Conservation (phyloP, 345 rosid genomes). For the Camelina hispida region DNA sequence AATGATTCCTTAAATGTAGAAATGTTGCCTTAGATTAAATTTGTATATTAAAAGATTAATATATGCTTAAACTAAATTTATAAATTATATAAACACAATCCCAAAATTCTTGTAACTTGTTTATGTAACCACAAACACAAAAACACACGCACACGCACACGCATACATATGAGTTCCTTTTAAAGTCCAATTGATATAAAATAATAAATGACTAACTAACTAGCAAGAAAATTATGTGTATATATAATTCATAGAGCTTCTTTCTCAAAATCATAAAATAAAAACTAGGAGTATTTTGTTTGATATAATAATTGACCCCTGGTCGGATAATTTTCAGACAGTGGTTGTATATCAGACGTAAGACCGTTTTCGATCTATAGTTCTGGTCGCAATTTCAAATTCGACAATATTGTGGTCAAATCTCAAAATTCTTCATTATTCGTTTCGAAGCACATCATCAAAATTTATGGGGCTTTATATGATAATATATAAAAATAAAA, state of each 20-base stretch:
- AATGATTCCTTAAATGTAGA: constrained; percentile 43
- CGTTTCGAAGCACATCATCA: constrained; percentile 19
- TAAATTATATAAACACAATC: constrained; percentile 38
- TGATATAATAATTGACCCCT: constrained; percentile 29
- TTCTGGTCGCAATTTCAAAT: constrained; percentile 23
- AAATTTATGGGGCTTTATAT: not conserved
- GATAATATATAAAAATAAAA: constrained; percentile 21
- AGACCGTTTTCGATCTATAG: constrained; percentile 35
- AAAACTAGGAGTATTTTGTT: not conserved
- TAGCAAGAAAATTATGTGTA: constrained; percentile 7
- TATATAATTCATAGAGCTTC: not conserved
- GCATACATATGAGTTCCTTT: constrained; percentile 34
- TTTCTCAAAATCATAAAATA: not conserved
- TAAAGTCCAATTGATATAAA: constrained; percentile 18
- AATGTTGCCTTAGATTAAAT: constrained; percentile 26
- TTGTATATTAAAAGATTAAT: not conserved
- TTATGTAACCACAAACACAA: constrained; percentile 45
- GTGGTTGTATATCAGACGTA: constrained; percentile 35
- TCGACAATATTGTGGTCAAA: constrained; percentile 39
- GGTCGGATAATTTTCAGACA: constrained; percentile 42
- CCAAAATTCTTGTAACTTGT: constrained; percentile 46
- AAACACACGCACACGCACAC: constrained; percentile 43
- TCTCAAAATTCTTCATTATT: constrained; percentile 11
- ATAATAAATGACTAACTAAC: constrained; percentile 25
- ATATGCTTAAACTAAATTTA: constrained; percentile 6